Conservation (phyloP, 441 rosid genomes). For the Arabidopsis lyrata region DNA sequence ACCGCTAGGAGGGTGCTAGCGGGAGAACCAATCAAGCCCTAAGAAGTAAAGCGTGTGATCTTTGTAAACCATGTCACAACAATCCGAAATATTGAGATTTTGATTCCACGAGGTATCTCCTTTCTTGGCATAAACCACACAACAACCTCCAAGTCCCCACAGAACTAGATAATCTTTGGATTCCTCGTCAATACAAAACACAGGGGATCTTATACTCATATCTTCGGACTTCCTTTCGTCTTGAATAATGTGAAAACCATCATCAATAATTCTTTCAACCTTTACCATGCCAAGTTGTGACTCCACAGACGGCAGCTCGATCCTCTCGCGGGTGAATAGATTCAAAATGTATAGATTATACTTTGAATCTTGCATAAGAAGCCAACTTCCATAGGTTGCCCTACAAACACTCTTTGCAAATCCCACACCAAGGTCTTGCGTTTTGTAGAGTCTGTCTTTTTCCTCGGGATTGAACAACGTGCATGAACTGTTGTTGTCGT, state of each 20-base stretch:
- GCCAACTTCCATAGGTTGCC: slow-evolving; percentile 6
- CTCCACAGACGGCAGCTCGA: slow-evolving; percentile 5
- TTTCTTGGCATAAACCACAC: no score
- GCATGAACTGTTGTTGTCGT: not conserved
- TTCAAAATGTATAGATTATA: slow-evolving; percentile 21
- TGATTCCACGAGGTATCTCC: slow-evolving; percentile 10
- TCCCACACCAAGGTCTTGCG: no score
- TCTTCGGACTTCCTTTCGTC: no score
- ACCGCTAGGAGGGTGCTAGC: no score
- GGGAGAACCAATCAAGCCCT: no score
- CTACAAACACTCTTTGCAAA: not conserved
- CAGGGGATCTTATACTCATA: not conserved
- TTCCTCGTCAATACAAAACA: slow-evolving; percentile 11
- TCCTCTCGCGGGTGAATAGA: not conserved
- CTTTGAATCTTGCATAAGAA: not conserved
- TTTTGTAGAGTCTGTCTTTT: not conserved
- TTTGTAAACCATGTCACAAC: slow-evolving; percentile 17
- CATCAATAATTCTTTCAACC: no score
- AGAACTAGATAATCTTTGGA: no score
- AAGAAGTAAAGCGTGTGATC: slow-evolving; percentile 20
- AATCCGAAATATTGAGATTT: not conserved
- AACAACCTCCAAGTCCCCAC: no score
- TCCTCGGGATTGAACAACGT: slow-evolving; percentile 7
- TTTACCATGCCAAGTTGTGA: not conserved
- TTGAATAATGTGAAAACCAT: no score